phyloP scores from a whole-genome alignment of 2,329 filamentous ascomycete species.

The Trichothecium sympodiale region DNA sequence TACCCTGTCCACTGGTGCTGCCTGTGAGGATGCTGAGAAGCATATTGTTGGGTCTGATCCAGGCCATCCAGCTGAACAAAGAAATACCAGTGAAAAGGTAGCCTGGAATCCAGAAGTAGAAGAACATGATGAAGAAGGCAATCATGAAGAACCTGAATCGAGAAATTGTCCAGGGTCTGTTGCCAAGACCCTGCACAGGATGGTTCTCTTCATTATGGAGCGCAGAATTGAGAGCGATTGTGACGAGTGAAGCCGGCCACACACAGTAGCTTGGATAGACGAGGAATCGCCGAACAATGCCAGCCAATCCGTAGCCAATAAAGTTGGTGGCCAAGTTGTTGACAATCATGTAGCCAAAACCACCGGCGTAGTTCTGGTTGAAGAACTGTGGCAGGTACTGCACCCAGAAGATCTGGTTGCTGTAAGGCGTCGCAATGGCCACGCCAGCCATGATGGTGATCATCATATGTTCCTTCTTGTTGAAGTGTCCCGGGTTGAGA shows the following conservation, averaged over 20 bases:
- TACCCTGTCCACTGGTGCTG: constrained; percentile 26
- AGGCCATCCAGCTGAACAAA: constrained; percentile 43
- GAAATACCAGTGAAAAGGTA: constrained; percentile 35
- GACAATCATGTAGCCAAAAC: constrained; percentile 34
- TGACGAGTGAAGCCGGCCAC: constrained; percentile 39
- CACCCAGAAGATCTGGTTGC: constrained; percentile 34
- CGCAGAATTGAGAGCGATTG: constrained; percentile 34
- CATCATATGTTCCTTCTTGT: constrained; percentile 49
- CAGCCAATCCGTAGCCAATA: constrained; percentile 44
- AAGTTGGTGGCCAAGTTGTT: constrained; percentile 22
- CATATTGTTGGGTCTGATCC: constrained; percentile 37
- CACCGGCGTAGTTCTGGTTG: constrained; percentile 27
- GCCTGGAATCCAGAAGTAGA: constrained; percentile 42
- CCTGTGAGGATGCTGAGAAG: constrained; percentile 28
- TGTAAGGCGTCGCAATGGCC: constrained; percentile 32
- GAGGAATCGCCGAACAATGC: constrained; percentile 35
- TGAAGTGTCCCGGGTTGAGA: constrained; percentile 43
- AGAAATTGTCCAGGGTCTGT: constrained; percentile 26
- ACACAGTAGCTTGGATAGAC: constrained; percentile 40
- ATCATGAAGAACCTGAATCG: constrained; percentile 34
- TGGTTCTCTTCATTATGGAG: constrained; percentile 29
- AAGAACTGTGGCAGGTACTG: constrained; percentile 30
- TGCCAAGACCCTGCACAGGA: constrained; percentile 17
- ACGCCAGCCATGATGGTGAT: constrained; percentile 48
- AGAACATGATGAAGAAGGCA: constrained; percentile 31